Evolutionary conservation across 2,329 filamentous ascomycete genomes (phyloP).

Genomic region (Ophiostoma ips): DNA sequence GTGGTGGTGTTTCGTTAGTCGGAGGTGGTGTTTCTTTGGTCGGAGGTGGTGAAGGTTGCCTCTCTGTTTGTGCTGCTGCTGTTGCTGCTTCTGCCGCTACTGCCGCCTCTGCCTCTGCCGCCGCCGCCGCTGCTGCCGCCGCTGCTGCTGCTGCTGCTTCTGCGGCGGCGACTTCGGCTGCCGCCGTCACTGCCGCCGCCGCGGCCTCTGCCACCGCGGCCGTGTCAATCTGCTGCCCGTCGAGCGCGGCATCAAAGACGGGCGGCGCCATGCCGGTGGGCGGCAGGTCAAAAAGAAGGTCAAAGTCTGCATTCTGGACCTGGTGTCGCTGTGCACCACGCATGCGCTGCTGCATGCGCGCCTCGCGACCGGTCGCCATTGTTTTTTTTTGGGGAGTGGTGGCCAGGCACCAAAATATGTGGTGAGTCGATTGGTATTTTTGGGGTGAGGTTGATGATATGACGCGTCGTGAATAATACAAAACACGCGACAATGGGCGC

Average conservation of each 20-base stretch:
- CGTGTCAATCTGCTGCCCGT: no score
- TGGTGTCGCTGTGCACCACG: slow-evolving; percentile 49
- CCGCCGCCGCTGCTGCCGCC: background rate
- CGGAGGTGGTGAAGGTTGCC: background rate
- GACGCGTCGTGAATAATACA: background rate
- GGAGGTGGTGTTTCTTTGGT: no score
- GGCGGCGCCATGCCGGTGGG: background rate
- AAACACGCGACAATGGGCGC: background rate
- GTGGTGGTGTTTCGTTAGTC: no score
- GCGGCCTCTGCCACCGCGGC: slow-evolving; percentile 5
- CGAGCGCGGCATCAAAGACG: slow-evolving; percentile 5
- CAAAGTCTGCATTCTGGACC: slow-evolving; percentile 47
- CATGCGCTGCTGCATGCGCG: slow-evolving; percentile 50
- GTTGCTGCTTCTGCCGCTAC: slow-evolving; percentile 4
- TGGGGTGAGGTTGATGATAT: background rate
- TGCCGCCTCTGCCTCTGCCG: slow-evolving; percentile 3
- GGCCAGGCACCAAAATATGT: no score
- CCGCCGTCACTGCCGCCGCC: background rate
- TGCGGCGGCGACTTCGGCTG: no score
- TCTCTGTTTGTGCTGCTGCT: background rate
- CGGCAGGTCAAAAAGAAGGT: slow-evolving; percentile 28
- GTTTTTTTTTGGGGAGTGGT: background rate
- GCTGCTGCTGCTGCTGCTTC: slow-evolving; percentile 1
- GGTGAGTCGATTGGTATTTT: background rate
- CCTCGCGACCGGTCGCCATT: slow-evolving; percentile 32